Evolutionary conservation across 2,329 filamentous ascomycete species (phyloP), one percentile per base, ranked within the genome.

Genomic region (Penicillium rolfsii): DNA sequence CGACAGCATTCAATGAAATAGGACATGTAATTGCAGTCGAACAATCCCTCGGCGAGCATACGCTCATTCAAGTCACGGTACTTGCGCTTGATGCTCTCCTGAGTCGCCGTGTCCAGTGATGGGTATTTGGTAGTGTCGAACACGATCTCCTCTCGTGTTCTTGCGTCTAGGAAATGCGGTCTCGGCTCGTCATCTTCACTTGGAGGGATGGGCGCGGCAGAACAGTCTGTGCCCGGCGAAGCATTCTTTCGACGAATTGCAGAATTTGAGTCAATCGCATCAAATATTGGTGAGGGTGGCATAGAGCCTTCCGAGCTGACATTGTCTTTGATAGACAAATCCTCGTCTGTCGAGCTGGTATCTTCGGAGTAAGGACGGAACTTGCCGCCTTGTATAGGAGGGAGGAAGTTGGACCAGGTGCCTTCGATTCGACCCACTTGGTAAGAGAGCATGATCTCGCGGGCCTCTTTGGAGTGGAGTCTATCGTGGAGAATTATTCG

Each of bases 361-460:
- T 82, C 79, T 8, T 76, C 74, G 57, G 83, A 78, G 55, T 82
- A 82, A 24, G 79, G 77, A 66, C 89, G 85, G 76, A 93, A 96
- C 60, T 84, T 83, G 45, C 94, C 94, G 59, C 93, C 93, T 76
- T 98, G 94, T 55, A 98, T 94, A 0, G 95, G 94, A 4, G 95
- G 93, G 6, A 91, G 71, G 73, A 97, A 96, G 76, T 97, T 97
- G 63, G 81, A 80, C 95, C 95, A 99, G 63, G 80, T 82, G 33
- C 91, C 91, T 72, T 95, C 85, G 60, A 96, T 86, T 64, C 84
- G 85, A 48, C 95, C 95, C 70, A 98, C 92, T 65, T 91, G 87
- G 74, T 93, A 98, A 64, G 85, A 86, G 61, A 86, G 78, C 91
- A 97, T 97, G 69, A 86, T 86, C 60, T 87, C 77, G 69, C 86